These are phyloP conservation scores for Phytophthora multivora DNA, from an alignment of 352 stramenopile genomes.

Conservation along the genomic window DNA sequence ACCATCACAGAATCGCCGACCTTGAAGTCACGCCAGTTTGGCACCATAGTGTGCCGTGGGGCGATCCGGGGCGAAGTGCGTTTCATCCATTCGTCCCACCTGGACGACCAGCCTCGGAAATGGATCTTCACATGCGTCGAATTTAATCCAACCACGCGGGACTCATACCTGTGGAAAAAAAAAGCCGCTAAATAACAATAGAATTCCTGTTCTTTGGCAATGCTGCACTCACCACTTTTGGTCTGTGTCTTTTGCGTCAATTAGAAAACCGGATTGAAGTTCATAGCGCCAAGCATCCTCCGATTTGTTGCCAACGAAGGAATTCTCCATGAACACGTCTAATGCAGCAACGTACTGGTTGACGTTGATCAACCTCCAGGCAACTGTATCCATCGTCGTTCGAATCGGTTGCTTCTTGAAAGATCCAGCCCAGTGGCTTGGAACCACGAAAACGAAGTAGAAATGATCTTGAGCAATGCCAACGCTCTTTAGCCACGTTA, in stretches of 20 bases:
- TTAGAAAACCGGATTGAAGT: slow-evolving; percentile 52
- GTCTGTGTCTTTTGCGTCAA: slow-evolving; percentile 73
- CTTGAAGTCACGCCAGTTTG: slow-evolving; percentile 68
- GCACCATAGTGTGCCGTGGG: slow-evolving; percentile 89
- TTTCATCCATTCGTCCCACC: slow-evolving; percentile 97
- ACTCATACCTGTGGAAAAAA: slow-evolving; percentile 48
- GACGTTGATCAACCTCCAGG: too few relatives aligned
- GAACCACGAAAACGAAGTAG: too few relatives aligned
- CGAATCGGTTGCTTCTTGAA: too few relatives aligned
- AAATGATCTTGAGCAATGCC: too few relatives aligned
- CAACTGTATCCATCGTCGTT: too few relatives aligned
- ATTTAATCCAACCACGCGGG: slow-evolving; percentile 51
- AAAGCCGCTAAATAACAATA: background rate
- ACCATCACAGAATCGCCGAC: slow-evolving; percentile 57
- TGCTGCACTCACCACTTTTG: slow-evolving; percentile 54
- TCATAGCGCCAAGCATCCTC: slow-evolving; percentile 61
- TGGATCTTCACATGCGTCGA: slow-evolving; percentile 87
- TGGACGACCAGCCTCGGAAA: slow-evolving; percentile 96
- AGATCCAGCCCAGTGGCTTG: too few relatives aligned
- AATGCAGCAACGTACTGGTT: too few relatives aligned
- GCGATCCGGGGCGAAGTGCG: slow-evolving; percentile 90
- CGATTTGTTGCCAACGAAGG: too few relatives aligned
- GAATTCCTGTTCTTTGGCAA: background rate
- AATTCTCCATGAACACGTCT: too few relatives aligned
- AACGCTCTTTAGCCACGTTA: slow-evolving; percentile 1